Base-by-base conservation (phyloP, 768 basidiomycete species). In the Agaricus bisporus region DNA sequence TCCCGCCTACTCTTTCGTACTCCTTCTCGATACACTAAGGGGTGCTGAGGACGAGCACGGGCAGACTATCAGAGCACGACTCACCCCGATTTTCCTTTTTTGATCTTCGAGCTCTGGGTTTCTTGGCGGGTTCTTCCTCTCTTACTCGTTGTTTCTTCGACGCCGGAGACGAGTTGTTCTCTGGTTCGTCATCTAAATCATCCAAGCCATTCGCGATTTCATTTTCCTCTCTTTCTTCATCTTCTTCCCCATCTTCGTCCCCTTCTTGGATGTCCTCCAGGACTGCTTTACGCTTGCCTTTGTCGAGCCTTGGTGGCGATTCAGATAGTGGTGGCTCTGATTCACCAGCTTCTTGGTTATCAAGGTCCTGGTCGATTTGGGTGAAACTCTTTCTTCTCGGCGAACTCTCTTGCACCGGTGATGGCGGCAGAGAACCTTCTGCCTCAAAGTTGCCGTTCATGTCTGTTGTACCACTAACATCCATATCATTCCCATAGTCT, bases 1-100 rank as follows among this genome's bases (percentile, higher is more conserved):
- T 78, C 73, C 20, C 95, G 83, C 45, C 71, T 71, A 28, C 91
- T 86, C 47, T 87, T 83, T 15, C 93, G 85, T 1, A 88, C 72
- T 20, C 85, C 85, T 43, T 75, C 70, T 2, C 74, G 70, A n/a
- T 62, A 58, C 3, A 61, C 74, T 76, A 35, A 29, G 6, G 32
- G 17, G 43, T 39, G 38, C 26, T 41, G 22, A 48, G 18, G 18
- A 55, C 12, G 32, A 11, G 32, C 32, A 32, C 42, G 35, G 32
- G 4, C 10, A 3, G 28, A 45, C 42, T 11, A 22, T 46, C 35
- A 35, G 45, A 5, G 8, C 52, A 18, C 20, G 22, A 54, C 68
- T 10, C 55, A 76, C 73, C 60, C 56, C 67, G 64, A 54, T 75
- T 74, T 61, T 75, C 73, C 49, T 77, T 77, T 63, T 71, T 74